Evolutionary conservation across 2,329 filamentous ascomycete species (phyloP).

Genomic region (Chaetomiaceae sp.): DNA sequence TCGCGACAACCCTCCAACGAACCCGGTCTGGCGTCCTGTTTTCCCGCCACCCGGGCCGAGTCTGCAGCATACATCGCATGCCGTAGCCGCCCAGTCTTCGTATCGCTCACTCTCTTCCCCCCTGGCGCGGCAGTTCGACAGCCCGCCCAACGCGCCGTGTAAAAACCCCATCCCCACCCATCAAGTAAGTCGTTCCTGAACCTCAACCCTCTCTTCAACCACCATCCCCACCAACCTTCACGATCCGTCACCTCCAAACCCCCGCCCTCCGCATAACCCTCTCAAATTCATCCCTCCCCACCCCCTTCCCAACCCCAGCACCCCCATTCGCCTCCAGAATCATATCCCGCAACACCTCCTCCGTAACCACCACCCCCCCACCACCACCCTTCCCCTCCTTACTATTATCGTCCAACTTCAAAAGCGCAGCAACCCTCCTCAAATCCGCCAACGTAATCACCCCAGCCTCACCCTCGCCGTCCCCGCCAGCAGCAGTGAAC

Average conservation of each 20-base stretch:
- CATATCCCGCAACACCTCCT: constrained; percentile 87
- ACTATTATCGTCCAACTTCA: constrained; percentile 76
- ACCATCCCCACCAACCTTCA: not conserved
- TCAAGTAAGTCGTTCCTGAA: too few species aligned
- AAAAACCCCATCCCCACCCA: too few species aligned
- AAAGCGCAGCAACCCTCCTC: constrained; percentile 68
- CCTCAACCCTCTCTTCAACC: not conserved
- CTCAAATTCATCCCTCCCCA: constrained; percentile 76
- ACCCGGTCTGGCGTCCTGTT: too few species aligned
- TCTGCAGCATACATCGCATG: too few species aligned
- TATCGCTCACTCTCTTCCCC: too few species aligned
- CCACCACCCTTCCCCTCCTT: constrained; percentile 74
- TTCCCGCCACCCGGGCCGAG: too few species aligned
- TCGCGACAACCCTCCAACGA: too few species aligned
- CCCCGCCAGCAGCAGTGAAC: constrained; percentile 56
- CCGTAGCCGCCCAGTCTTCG: too few species aligned
- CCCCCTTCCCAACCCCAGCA: constrained; percentile 63
- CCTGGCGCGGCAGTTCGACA: too few species aligned
- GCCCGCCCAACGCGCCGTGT: too few species aligned
- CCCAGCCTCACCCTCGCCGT: constrained; percentile 32
- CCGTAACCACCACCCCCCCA: constrained; percentile 70
- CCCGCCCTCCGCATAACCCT: constrained; percentile 80
- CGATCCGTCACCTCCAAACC: constrained; percentile 62
- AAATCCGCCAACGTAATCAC: constrained; percentile 79
- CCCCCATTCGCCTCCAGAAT: constrained; percentile 89